Conservation (phyloP, 805 yeast species). For the Candida broadrunensis region DNA sequence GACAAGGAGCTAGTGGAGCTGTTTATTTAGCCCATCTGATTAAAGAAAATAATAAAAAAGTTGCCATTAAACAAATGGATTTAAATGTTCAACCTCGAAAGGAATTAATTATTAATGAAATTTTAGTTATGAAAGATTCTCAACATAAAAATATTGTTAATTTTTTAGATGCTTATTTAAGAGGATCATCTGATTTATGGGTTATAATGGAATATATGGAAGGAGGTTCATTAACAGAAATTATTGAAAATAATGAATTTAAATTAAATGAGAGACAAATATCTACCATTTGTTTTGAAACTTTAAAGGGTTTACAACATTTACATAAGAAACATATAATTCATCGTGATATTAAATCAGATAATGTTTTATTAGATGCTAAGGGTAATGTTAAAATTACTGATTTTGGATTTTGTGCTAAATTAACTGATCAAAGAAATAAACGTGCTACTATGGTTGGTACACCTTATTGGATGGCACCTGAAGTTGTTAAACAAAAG, state of each 20-base stretch:
- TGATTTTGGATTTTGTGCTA: slow-evolving; percentile 59
- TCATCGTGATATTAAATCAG: slow-evolving; percentile 56
- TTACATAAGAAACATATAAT: slow-evolving; percentile 90
- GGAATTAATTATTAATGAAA: slow-evolving; percentile 93
- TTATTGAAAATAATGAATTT: slow-evolving; percentile 79
- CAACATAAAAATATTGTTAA: slow-evolving; percentile 94
- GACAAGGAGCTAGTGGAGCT: slow-evolving; percentile 98
- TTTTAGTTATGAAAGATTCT: slow-evolving; percentile 93
- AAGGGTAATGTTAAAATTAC: slow-evolving; percentile 44
- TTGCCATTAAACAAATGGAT: slow-evolving; percentile 97
- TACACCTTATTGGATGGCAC: slow-evolving; percentile 91
- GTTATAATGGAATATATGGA: slow-evolving; percentile 99
- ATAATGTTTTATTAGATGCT: slow-evolving; percentile 43
- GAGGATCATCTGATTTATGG: slow-evolving; percentile 83
- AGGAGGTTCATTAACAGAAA: slow-evolving; percentile 96
- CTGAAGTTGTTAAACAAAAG: slow-evolving; percentile 77
- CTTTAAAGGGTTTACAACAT: slow-evolving; percentile 86
- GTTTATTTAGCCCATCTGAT: slow-evolving; percentile 81
- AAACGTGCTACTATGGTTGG: slow-evolving; percentile 87
- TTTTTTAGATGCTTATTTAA: slow-evolving; percentile 84
- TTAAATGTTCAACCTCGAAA: slow-evolving; percentile 87
- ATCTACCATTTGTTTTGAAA: slow-evolving; percentile 86
- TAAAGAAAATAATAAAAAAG: slow-evolving; percentile 57
- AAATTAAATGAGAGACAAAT: slow-evolving; percentile 83
- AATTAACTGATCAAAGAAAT: slow-evolving; percentile 66